Base-by-base conservation (phyloP, 352 stramenopile species). In the Phytopythium montanum region DNA sequence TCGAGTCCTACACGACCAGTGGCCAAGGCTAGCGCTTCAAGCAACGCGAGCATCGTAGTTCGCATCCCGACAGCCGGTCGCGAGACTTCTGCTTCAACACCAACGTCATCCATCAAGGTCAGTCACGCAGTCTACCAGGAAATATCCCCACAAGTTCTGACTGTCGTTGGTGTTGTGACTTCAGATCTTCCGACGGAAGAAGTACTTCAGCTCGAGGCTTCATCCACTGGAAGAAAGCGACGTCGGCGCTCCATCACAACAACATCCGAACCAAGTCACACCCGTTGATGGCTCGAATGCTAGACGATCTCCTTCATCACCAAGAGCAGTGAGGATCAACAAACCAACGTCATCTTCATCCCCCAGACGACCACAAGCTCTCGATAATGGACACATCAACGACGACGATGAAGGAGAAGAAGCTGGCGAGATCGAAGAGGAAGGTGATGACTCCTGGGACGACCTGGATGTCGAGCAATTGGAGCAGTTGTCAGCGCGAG, bases 141-240 rank as follows among this genome's bases (percentile, higher is more conserved):
- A 1, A 19, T 19, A n/a, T 13, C 19, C 39, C 18, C 13, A 29
- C 7, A 49, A 12, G n/a, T n/a, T n/a, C 5, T 29, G 3, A 41
- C 8, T 54, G 7, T 29, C 3, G 25, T 33, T 48, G 14, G 16
- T 48, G 33, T n/a, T 48, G 33, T n/a, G 4, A 50, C 18, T 14
- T 16, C 44, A 85, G 73, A 76, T 60, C 25, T 79, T 85, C 53
- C 69, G 73, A 16, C 66, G 75, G 41, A 89, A 89, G 49, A 86
- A 76, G 31, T 69, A 77, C 46, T 60, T 78, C 8, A 72, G 63
- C 33, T 66, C 76, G 42, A 61, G 77, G 18, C 54, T 89, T 49
- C 72, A 75, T 55, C 79, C 76, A 21, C 59, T 89, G 3, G 64
- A 69, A 1, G 52, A 48, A 6, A 36, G 52, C 34, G 52, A 57